A percentile compares a stretch with the other conserved stretches of the same genome.
These are phyloP conservation scores for Allantophomopsis cytisporea DNA, from an alignment of 2,329 filamentous ascomycete species.

Conservation along the genomic window DNA sequence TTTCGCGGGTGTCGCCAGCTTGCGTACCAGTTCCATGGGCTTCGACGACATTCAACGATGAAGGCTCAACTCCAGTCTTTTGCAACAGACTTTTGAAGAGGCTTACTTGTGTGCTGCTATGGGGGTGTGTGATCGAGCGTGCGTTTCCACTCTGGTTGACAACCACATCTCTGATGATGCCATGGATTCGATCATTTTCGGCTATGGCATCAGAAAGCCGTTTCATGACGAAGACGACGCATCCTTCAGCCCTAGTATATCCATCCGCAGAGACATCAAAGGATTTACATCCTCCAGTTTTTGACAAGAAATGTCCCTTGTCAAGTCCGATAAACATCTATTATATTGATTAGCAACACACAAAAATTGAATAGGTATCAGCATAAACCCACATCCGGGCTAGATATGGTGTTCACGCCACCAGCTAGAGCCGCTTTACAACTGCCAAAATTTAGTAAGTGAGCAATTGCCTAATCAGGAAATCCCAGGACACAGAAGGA, in stretches of 20 bases:
- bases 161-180: background rate
- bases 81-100: constrained; percentile 59
- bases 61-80: constrained; percentile 59
- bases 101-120: constrained; percentile 60
- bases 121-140: constrained; percentile 73
- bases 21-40: constrained; percentile 82
- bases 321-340: too few relatives aligned
- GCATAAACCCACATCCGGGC: constrained; percentile 13
- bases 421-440: too few relatives aligned
- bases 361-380: too few relatives aligned
- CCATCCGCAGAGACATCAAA: constrained; percentile 35
- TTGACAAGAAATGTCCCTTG: constrained; percentile 17
- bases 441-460: too few relatives aligned
- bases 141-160: constrained; percentile 47
- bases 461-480: too few relatives aligned
- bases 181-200: background rate
- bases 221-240: constrained; percentile 34
- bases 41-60: constrained; percentile 68
- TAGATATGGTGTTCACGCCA: too few relatives aligned
- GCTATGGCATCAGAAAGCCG: constrained; percentile 28
- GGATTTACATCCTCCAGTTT: constrained; percentile 30
- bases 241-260: constrained; percentile 37
- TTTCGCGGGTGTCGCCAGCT: constrained; percentile 67
- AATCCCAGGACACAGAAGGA: too few relatives aligned
- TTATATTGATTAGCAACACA: too few relatives aligned